phyloP scores from a whole-genome alignment of 2,329 filamentous ascomycete species.

The Pseudogymnoascus sp. region DNA sequence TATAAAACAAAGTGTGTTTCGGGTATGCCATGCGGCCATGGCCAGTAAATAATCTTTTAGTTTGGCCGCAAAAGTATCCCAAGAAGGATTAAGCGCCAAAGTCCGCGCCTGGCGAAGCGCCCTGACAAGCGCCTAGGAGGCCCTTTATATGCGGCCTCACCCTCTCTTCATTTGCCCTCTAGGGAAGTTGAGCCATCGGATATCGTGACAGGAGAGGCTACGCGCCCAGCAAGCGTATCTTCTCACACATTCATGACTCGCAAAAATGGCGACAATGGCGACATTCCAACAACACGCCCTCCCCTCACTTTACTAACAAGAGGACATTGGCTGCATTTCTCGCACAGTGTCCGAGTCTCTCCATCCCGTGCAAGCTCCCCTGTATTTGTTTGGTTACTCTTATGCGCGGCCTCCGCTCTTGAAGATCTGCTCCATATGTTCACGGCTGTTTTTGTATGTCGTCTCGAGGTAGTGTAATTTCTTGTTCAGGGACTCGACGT shows the following conservation, averaged over 20 bases:
- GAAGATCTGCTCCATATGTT: slow-evolving; percentile 86
- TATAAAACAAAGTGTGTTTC: slow-evolving; percentile 9
- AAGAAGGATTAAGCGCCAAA: not conserved
- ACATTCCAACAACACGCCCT: not conserved
- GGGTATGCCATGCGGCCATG: slow-evolving; percentile 8
- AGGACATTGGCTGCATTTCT: not conserved
- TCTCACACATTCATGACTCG: not conserved
- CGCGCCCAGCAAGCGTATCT: not conserved
- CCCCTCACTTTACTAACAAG: slow-evolving; percentile 4
- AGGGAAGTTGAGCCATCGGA: not conserved
- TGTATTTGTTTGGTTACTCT: slow-evolving; percentile 11
- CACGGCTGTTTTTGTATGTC: slow-evolving; percentile 86
- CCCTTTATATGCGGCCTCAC: not conserved
- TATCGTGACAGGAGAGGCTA: not conserved
- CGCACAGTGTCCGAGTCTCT: not conserved
- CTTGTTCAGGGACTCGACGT: slow-evolving; percentile 77
- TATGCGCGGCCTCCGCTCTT: slow-evolving; percentile 36
- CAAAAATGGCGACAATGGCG: not conserved
- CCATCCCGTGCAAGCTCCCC: not conserved
- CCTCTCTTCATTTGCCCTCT: not conserved
- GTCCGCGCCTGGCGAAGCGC: slow-evolving; percentile 1
- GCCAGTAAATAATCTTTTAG: not conserved
- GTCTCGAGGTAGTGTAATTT: slow-evolving; percentile 89
- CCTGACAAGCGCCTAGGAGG: not conserved
- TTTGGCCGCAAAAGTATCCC: not conserved